Evolutionary conservation across 1,284 basidiomycete genomes (phyloP).

Genomic region (Omphalotus olearius): DNA sequence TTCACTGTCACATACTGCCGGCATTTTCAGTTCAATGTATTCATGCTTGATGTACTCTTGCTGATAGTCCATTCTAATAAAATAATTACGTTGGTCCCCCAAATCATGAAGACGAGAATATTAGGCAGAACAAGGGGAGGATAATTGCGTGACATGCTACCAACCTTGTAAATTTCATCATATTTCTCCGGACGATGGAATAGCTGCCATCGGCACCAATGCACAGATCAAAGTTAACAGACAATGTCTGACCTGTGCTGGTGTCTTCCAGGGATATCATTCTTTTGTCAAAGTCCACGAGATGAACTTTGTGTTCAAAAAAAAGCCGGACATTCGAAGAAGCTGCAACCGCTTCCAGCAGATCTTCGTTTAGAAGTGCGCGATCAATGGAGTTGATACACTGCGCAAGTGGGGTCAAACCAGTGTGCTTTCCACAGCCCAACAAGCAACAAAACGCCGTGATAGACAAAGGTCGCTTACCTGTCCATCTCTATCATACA

Average conservation of each 20-base stretch:
- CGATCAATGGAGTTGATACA: constrained; percentile 94
- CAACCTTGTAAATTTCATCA: constrained; percentile 88
- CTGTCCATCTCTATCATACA: constrained; percentile 86
- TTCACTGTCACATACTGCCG: constrained; percentile 62
- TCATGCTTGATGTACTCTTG: constrained; percentile 95
- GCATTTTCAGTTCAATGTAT: constrained; percentile 96
- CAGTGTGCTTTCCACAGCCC: background rate
- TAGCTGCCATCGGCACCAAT: constrained; percentile 89
- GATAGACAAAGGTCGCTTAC: constrained; percentile 38
- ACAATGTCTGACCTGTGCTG: constrained; percentile 37
- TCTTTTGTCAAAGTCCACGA: constrained; percentile 71
- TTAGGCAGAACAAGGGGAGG: constrained; percentile 12
- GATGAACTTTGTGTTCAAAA: constrained; percentile 79
- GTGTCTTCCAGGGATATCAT: constrained; percentile 46
- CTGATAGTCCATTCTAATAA: constrained; percentile 82
- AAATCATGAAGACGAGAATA: constrained; percentile 12
- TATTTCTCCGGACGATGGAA: constrained; percentile 79
- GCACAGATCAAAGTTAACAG: constrained; percentile 73
- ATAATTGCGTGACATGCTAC: constrained; percentile 27
- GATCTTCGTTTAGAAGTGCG: constrained; percentile 78
- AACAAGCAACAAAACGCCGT: background rate
- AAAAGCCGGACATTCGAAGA: constrained; percentile 64
- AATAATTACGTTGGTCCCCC: constrained; percentile 5
- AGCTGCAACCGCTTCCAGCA: constrained; percentile 69
- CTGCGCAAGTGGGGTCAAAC: constrained; percentile 33